Evolutionary conservation across 2,329 filamentous ascomycete genomes (phyloP).

Genomic region (Podosphaera fusca): DNA sequence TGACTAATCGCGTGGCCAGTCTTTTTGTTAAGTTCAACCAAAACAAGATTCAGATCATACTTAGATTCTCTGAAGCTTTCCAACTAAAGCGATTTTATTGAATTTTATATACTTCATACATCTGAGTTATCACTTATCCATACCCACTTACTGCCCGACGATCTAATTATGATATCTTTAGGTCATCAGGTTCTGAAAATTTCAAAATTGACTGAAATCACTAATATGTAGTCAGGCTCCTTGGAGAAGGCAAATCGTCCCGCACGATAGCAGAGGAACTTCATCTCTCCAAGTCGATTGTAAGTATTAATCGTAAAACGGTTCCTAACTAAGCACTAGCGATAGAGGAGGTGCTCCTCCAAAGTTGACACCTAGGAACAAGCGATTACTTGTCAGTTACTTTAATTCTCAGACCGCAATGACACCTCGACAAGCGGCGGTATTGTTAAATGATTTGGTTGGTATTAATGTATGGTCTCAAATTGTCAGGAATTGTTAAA

Average conservation of each 20-base stretch:
- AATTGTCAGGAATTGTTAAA: background rate
- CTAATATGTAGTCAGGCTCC: background rate
- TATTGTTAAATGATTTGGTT: background rate
- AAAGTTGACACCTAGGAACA: background rate
- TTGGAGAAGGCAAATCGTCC: background rate
- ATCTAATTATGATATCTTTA: background rate
- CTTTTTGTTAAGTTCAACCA: no score
- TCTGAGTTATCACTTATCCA: no score
- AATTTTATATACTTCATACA: no score
- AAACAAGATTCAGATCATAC: no score
- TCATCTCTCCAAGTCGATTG: no score
- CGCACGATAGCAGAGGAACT: no score
- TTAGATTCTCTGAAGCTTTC: no score
- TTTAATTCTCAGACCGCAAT: background rate
- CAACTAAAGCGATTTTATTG: no score
- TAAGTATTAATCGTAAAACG: background rate
- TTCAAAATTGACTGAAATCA: background rate
- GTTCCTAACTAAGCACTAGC: background rate
- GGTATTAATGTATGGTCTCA: background rate
- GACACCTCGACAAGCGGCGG: background rate
- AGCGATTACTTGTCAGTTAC: background rate
- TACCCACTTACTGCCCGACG: no score
- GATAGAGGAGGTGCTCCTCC: background rate
- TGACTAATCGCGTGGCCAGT: no score
- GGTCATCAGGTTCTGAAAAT: background rate